These are phyloP conservation scores for Galerina marginata DNA, from an alignment of 768 basidiomycete genomes.

Conservation along the genomic window DNA sequence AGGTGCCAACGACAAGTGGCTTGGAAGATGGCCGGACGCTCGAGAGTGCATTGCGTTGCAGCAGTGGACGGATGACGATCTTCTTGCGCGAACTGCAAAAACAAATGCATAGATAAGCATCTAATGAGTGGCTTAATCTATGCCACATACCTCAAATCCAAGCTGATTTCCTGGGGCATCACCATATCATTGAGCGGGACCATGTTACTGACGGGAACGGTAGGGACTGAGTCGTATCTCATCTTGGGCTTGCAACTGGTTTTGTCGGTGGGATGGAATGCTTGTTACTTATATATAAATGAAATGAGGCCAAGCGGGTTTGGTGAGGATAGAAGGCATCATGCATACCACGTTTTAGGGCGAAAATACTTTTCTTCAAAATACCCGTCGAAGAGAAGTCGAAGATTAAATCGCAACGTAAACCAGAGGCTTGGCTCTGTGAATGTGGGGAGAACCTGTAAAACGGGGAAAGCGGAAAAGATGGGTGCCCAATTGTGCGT, in stretches of 20 bases:
- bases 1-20: not conserved
- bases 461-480: no score
- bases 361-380: not conserved
- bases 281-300: slow-evolving; percentile 1
- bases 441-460: no score
- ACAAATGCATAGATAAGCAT: not conserved
- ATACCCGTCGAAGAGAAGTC: not conserved
- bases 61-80: slow-evolving; percentile 13
- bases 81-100: slow-evolving; percentile 12
- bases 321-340: not conserved
- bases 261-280: not conserved
- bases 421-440: no score
- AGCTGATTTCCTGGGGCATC: slow-evolving; percentile 3
- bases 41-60: not conserved
- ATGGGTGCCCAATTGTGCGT: no score
- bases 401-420: no score
- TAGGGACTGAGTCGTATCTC: slow-evolving; percentile 3
- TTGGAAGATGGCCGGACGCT: not conserved
- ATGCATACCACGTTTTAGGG: slow-evolving; percentile 10
- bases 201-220: not conserved
- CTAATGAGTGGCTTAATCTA: not conserved
- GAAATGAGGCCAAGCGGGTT: not conserved
- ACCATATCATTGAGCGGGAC: not conserved
- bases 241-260: slow-evolving; percentile 3
- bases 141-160: slow-evolving; percentile 12